These are phyloP conservation scores for Babesia divergens DNA, from an alignment of 169 alveolate species.

Conservation along the genomic window DNA sequence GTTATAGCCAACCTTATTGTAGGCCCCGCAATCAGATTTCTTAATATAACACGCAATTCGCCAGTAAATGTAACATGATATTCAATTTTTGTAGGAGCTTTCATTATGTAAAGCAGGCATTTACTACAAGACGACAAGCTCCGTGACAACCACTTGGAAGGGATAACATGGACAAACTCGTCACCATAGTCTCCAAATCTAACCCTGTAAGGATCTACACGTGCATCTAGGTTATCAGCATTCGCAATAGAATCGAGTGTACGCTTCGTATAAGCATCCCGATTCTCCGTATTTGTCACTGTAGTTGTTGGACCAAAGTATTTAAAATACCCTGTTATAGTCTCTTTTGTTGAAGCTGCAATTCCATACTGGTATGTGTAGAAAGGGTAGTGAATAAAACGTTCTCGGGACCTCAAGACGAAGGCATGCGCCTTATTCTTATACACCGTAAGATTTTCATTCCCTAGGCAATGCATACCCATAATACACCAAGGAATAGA, in stretches of 20 bases:
- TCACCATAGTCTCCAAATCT: too few relatives aligned
- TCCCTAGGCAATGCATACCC: constrained; percentile 7
- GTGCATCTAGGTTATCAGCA: too few relatives aligned
- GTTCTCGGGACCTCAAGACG: neutral
- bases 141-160: too few relatives aligned
- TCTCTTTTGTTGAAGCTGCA: neutral
- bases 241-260: too few relatives aligned
- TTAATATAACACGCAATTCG: neutral
- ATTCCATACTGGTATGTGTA: neutral
- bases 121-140: too few relatives aligned
- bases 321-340: neutral
- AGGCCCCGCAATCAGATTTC: constrained; percentile 11
- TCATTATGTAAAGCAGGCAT: neutral
- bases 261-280: too few relatives aligned
- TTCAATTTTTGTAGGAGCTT: neutral
- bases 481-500: constrained; percentile 12
- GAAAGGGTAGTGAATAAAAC: neutral
- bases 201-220: too few relatives aligned
- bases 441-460: too few relatives aligned
- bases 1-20: neutral
- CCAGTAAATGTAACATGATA: neutral
- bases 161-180: too few relatives aligned
- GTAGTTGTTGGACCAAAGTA: neutral
- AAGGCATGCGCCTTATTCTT: neutral
- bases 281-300: too few relatives aligned